Conservation (phyloP, 257 asterid species). For the Gentiana dahurica region DNA sequence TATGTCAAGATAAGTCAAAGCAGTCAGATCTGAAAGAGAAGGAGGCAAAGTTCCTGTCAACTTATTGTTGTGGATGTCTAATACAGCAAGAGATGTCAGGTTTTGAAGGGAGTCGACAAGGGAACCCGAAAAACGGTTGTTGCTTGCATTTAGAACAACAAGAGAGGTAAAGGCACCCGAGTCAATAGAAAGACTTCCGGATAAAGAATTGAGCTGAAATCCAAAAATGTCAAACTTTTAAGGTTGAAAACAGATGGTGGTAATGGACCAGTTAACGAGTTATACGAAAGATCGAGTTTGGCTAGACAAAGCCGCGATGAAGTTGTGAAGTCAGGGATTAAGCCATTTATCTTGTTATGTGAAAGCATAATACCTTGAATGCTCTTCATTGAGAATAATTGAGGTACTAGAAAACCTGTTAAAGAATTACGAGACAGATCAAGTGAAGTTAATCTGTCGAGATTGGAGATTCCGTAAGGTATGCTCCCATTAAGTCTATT, state of each 20-base stretch:
- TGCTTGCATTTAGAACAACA: constrained; percentile 51
- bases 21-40: constrained; percentile 44
- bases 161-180: constrained; percentile 29
- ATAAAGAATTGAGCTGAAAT: constrained; percentile 51
- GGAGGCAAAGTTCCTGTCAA: constrained; percentile 41
- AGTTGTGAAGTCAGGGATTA: constrained; percentile 34
- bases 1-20: constrained; percentile 65
- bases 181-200: constrained; percentile 29
- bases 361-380: constrained; percentile 75
- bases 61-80: constrained; percentile 60
- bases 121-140: constrained; percentile 39
- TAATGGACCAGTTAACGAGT: constrained; percentile 41
- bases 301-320: constrained; percentile 26
- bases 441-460: constrained; percentile 38
- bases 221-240: constrained; percentile 46
- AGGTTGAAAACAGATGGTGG: constrained; percentile 42
- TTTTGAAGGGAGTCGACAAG: constrained; percentile 40
- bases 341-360: constrained; percentile 45
- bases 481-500: constrained; percentile 68
- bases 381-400: constrained; percentile 24
- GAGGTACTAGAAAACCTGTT: constrained; percentile 33
- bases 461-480: constrained; percentile 44
- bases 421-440: constrained; percentile 57
- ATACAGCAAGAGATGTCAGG: constrained; percentile 39
- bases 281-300: constrained; percentile 55